Evolutionary conservation across 129 eudicot species (phyloP).

Genomic region (Flaveria linearis): DNA sequence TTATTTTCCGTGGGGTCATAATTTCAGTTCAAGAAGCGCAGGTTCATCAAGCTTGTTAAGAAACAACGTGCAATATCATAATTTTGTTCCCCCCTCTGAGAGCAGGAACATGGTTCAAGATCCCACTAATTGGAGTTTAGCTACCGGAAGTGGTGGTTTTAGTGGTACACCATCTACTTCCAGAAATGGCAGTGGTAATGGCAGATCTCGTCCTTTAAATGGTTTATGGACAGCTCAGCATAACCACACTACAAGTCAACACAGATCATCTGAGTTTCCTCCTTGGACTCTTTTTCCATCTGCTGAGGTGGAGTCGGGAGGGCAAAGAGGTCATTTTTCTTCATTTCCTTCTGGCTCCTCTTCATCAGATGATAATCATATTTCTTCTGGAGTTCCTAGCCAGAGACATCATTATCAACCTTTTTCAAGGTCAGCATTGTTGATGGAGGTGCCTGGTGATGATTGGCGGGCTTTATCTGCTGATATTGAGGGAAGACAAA

Average conservation of each 20-base stretch:
- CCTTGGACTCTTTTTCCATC: conserved; percentile 63
- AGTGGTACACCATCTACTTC: conserved; percentile 47
- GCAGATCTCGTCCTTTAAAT: conserved; percentile 38
- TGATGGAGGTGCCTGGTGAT: conserved; percentile 63
- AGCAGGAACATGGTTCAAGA: conserved; percentile 52
- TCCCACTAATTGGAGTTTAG: conserved; percentile 54
- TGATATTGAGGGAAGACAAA: conserved; percentile 70
- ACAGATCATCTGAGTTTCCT: conserved; percentile 42
- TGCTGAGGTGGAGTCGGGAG: conserved; percentile 55
- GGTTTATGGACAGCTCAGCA: conserved; percentile 45
- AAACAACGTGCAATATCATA: conserved; percentile 43
- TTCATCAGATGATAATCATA: conserved; percentile 42
- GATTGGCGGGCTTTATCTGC: conserved; percentile 70
- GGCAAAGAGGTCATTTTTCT: conserved; percentile 43
- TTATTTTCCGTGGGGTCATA: conserved; percentile 50
- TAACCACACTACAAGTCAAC: conserved; percentile 42
- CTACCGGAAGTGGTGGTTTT: conserved; percentile 46
- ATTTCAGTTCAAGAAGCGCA: conserved; percentile 43
- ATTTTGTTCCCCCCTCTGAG: conserved; percentile 49
- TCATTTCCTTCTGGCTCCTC: conserved; percentile 41
- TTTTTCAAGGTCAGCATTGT: conserved; percentile 40
- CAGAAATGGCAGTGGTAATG: conserved; percentile 21
- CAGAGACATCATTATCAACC: conserved; percentile 43
- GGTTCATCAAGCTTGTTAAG: conserved; percentile 44
- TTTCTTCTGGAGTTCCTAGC: conserved; percentile 40